Base-by-base conservation (phyloP, 2,329 filamentous ascomycete genomes). In the Celoporthe dispersa region DNA sequence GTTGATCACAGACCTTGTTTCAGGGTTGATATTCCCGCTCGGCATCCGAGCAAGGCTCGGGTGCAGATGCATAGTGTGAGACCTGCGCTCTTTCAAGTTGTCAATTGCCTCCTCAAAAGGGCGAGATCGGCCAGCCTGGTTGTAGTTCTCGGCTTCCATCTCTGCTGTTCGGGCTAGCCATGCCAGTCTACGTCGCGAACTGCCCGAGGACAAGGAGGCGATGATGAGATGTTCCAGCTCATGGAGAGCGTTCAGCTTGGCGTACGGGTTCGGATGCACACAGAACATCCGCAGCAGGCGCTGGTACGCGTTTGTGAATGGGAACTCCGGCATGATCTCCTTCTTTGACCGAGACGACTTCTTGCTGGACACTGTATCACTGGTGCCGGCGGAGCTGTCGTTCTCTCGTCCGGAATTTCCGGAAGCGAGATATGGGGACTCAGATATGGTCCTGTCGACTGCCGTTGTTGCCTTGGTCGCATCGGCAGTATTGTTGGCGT, bases 251-350 rank as follows among this genome's bases (percentile, higher is more conserved):
- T 91, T 91, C 16, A 99, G 86, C 80, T 99, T 99, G 31, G 89
- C 87, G 74, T 92, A 92, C 0, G 96, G 96, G 77, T 96, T 97
- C 0, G 93, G 92, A 74, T 97, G 93, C 4, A 94, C 92, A 57
- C 93, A 94, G 75, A 99, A 97, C 82, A 94, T 94, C 73, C 89
- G 90, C 41, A 98, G 84, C 1, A 98, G 84, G 16, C 91, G 90
- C 73, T 90, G 86, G 77, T 97, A 98, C 0, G 94, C 92, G 74
- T 90, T 88, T 66, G 89, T 89, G 77, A 95, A 98, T 0, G 93
- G 92, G 75, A 97, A 97, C 53, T 92, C 89, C 1, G 80, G 73
- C 3, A 77, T 78, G 28, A 75, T 77, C 16, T 79, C 79, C 71
- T 78, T 84, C 70, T 66, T 76, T 70, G 55, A 69, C 39, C 48